Evolutionary conservation across 768 basidiomycete genomes (phyloP).

Genomic region (Naganishia vaughanmartiniae): DNA sequence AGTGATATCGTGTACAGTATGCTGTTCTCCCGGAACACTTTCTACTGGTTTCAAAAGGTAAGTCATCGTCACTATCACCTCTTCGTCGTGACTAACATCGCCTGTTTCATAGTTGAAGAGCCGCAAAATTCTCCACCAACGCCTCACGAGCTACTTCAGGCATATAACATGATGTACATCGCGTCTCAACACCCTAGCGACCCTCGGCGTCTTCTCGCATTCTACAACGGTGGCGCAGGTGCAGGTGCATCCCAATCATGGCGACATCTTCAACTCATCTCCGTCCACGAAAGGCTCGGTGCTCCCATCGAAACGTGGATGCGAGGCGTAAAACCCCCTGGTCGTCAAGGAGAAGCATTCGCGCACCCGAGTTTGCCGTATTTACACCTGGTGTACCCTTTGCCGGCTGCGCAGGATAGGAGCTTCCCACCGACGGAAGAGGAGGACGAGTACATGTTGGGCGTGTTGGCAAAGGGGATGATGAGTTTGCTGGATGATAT

Average conservation of each 20-base stretch:
- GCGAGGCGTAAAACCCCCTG: conserved; percentile 52
- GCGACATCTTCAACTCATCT: conserved; percentile 86
- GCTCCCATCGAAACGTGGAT: conserved; percentile 77
- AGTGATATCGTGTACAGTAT: conserved; percentile 53
- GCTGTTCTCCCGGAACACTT: conserved; percentile 81
- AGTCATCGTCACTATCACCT: conserved; percentile 27
- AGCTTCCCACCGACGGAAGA: conserved; percentile 39
- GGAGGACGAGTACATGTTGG: conserved; percentile 37
- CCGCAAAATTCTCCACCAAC: conserved; percentile 74
- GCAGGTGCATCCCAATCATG: conserved; percentile 81
- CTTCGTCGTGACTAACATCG: not conserved
- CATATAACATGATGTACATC: conserved; percentile 70
- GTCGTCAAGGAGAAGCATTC: conserved; percentile 66
- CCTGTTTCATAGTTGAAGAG: conserved; percentile 37
- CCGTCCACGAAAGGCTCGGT: conserved; percentile 59
- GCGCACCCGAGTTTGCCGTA: conserved; percentile 67
- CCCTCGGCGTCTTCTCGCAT: conserved; percentile 63
- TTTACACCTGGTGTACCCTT: conserved; percentile 52
- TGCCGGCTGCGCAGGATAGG: conserved; percentile 34
- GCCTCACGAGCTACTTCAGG: conserved; percentile 73
- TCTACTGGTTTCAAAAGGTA: conserved; percentile 80
- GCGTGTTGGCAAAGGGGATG: conserved; percentile 42
- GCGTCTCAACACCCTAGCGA: conserved; percentile 60
- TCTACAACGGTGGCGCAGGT: conserved; percentile 77
- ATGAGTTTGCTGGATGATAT: conserved; percentile 46